These are phyloP conservation scores for Alternaria sp. DNA, from an alignment of 2,329 filamentous ascomycete genomes.

Conservation along the genomic window DNA sequence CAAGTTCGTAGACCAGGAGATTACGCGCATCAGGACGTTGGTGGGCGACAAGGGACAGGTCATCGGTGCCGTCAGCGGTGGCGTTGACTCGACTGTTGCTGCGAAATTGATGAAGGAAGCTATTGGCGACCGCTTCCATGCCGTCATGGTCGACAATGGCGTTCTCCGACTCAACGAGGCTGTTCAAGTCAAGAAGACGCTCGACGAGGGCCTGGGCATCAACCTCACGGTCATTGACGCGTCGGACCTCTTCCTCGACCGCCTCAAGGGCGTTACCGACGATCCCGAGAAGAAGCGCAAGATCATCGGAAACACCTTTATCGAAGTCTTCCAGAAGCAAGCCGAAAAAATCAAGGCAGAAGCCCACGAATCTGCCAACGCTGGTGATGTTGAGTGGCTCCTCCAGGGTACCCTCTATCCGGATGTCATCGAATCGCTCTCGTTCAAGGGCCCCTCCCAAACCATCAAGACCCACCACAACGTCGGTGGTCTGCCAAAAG, in stretches of 20 bases:
- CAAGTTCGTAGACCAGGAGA: conserved; percentile 82
- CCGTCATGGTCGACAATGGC: conserved; percentile 85
- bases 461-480: conserved; percentile 81
- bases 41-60: conserved; percentile 86
- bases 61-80: conserved; percentile 79
- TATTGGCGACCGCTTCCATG: conserved; percentile 85
- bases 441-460: conserved; percentile 74
- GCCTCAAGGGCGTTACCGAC: conserved; percentile 75
- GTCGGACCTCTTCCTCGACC: conserved; percentile 75
- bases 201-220: conserved; percentile 82
- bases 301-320: conserved; percentile 84
- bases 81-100: conserved; percentile 89
- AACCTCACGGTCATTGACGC: conserved; percentile 89
- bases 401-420: conserved; percentile 87
- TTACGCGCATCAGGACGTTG: conserved; percentile 78
- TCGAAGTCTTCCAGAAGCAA: conserved; percentile 83
- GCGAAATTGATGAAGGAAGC: conserved; percentile 86
- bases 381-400: conserved; percentile 84
- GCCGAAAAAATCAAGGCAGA: conserved; percentile 76
- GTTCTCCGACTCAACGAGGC: conserved; percentile 88
- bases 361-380: conserved; percentile 70
- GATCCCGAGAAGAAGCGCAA: conserved; percentile 89
- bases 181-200: conserved; percentile 78
- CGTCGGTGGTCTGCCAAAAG: conserved; percentile 72
- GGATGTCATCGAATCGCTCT: conserved; percentile 75